Evolutionary conservation across 2,329 filamentous ascomycete genomes (phyloP).

Genomic region (Diatrype stigma): DNA sequence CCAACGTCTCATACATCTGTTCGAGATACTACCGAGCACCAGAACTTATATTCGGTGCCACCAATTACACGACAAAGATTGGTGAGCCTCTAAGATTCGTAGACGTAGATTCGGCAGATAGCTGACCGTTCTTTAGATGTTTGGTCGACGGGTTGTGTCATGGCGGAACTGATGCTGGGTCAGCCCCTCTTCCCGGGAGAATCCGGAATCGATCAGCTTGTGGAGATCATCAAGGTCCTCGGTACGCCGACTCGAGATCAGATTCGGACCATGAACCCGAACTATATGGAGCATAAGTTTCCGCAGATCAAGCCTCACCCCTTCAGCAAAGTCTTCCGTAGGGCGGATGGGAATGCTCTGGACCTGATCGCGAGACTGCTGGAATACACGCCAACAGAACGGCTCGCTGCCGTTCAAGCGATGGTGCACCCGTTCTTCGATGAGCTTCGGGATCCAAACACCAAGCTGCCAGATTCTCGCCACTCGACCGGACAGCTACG

Average conservation of each 20-base stretch:
- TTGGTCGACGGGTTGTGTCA: slow-evolving; percentile 98
- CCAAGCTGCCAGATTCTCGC: slow-evolving; percentile 88
- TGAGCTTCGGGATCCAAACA: slow-evolving; percentile 87
- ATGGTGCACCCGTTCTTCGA: slow-evolving; percentile 99
- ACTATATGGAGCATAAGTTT: slow-evolving; percentile 99
- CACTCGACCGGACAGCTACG: slow-evolving; percentile 75
- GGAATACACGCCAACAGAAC: slow-evolving; percentile 96
- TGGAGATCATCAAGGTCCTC: slow-evolving; percentile 98
- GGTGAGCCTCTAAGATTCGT: slow-evolving; percentile 55
- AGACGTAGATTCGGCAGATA: slow-evolving; percentile 1
- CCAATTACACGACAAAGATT: slow-evolving; percentile 99
- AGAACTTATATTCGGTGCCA: slow-evolving; percentile 96
- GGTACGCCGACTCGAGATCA: slow-evolving; percentile 96
- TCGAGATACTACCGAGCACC: slow-evolving; percentile 98
- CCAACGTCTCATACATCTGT: slow-evolving; percentile 99
- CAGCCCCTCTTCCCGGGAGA: slow-evolving; percentile 97
- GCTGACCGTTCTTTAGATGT: slow-evolving; percentile 61
- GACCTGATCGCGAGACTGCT: slow-evolving; percentile 90
- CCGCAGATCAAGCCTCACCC: slow-evolving; percentile 99
- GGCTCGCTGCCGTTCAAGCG: slow-evolving; percentile 86
- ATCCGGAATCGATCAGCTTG: slow-evolving; percentile 95
- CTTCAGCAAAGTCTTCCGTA: slow-evolving; percentile 98
- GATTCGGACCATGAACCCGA: slow-evolving; percentile 99
- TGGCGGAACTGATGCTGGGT: slow-evolving; percentile 98
- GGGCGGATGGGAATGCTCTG: slow-evolving; percentile 88